Evolutionary conservation across 768 basidiomycete species (phyloP).

Genomic region (Chiua virens): DNA sequence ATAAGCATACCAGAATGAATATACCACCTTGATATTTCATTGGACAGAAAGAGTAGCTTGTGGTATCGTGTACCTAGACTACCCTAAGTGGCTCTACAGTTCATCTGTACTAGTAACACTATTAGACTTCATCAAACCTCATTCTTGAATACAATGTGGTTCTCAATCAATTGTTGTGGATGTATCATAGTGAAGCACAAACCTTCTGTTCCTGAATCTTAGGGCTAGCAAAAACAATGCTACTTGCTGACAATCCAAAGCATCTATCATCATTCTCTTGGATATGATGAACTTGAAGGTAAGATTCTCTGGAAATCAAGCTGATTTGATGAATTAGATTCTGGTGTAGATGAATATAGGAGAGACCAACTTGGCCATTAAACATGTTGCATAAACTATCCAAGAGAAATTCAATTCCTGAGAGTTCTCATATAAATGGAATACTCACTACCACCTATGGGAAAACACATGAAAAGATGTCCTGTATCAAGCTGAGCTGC

Average conservation of each 20-base stretch:
- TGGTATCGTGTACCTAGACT: no score
- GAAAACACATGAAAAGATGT: conserved; percentile 27
- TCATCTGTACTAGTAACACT: no score
- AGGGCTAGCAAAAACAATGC: conserved; percentile 8
- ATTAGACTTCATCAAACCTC: neutral
- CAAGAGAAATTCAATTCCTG: neutral
- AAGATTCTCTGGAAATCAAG: conserved; percentile 30
- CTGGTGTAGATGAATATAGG: neutral
- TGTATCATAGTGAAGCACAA: neutral
- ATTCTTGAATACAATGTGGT: conserved; percentile 1
- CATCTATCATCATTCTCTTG: neutral
- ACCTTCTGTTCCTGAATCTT: conserved; percentile 1
- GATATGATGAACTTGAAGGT: conserved; percentile 6
- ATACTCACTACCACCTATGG: conserved; percentile 24
- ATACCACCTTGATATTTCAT: no score
- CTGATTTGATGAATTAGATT: conserved; percentile 8
- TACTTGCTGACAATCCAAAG: neutral
- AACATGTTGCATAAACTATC: conserved; percentile 28
- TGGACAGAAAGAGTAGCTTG: no score
- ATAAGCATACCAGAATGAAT: no score
- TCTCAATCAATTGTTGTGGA: neutral
- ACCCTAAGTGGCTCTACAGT: no score
- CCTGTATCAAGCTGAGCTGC: conserved; percentile 10
- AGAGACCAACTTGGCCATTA: conserved; percentile 28
- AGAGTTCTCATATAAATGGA: neutral